Evolutionary conservation across 2,329 filamentous ascomycete species (phyloP), one percentile per base, ranked within the genome.

Genomic region (Colletotrichum liriopes): DNA sequence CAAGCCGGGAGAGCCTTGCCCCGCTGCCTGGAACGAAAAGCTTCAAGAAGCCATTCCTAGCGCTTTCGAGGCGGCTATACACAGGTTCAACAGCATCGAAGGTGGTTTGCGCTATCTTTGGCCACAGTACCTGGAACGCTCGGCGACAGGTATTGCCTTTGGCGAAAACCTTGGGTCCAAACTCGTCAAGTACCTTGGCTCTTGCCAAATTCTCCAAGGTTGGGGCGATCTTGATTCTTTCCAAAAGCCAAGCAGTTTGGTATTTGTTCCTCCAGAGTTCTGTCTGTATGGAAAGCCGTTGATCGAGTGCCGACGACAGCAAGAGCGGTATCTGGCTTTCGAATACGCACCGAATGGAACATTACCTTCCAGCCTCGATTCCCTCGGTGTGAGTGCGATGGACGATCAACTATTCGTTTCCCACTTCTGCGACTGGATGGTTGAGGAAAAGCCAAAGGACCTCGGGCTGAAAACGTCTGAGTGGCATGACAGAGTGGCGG

Each of bases 1-100:
- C 77, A 16, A 78, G 67, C 67, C 73, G 77, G 14, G 75, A 79
- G 59, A 74, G 74, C 47, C 67, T 79, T 18, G 71, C 39, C 73
- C 26, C 6, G 39, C 49, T 8, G 47, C 51, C 4, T 69, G 77
- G 71, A 77, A 77, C 52, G 32, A 65, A 7, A 62, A 51, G 11
- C 52, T 75, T 20, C 45, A 20, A 47, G 47, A 72, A 29, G 26
- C 29, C 3, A 61, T 75, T 26, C 52, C 58, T 1, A 14, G 29
- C 1, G 64, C 69, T 8, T 72, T 74, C 23, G 45, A 56, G 14
- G 20, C 4, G 6, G 72, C 74, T 3, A 49, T 75, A 43, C 14
- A 35, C 12, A 56, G 63, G 18, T 58, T 64, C 59, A 69, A 69
- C 29, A 23, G 26, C 2, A 26, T 39, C 32, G 20, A 45, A 3